These are phyloP conservation scores for Lentinula edodes DNA, from an alignment of 768 basidiomycete species.

Conservation along the genomic window DNA sequence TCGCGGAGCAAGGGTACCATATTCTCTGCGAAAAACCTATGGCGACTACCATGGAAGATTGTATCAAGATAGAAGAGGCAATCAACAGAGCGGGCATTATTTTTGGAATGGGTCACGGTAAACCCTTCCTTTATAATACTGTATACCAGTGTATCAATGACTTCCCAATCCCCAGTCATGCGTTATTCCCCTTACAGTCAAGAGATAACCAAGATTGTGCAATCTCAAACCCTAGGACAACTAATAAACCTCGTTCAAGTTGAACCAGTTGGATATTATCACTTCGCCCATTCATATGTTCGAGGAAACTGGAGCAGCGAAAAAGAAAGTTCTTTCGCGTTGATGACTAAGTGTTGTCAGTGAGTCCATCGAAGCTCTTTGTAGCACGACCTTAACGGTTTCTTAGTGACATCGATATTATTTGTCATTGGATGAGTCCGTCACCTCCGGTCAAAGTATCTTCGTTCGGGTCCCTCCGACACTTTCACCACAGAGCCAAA, in stretches of 20 bases:
- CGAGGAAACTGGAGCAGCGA: conserved; percentile 78
- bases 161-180: conserved; percentile 46
- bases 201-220: conserved; percentile 65
- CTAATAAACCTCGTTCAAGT: conserved; percentile 81
- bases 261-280: conserved; percentile 83
- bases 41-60: conserved; percentile 70
- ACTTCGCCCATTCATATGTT: conserved; percentile 89
- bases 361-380: conserved; percentile 28
- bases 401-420: conserved; percentile 64
- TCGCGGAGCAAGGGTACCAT: conserved; percentile 78
- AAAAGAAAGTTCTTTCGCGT: conserved; percentile 64
- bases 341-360: conserved; percentile 93
- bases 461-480: conserved; percentile 81
- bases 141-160: background rate
- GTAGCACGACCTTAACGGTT: conserved; percentile 4
- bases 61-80: conserved; percentile 68
- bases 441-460: conserved; percentile 63
- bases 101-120: conserved; percentile 87
- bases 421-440: conserved; percentile 73
- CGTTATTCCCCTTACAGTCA: conserved; percentile 82
- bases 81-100: conserved; percentile 66
- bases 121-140: background rate
- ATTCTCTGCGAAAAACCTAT: conserved; percentile 93
- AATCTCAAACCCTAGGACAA: conserved; percentile 65
- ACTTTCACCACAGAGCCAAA: conserved; percentile 72